Base-by-base conservation (phyloP, 208 protist species). In the Trypanosoma melophagium region DNA sequence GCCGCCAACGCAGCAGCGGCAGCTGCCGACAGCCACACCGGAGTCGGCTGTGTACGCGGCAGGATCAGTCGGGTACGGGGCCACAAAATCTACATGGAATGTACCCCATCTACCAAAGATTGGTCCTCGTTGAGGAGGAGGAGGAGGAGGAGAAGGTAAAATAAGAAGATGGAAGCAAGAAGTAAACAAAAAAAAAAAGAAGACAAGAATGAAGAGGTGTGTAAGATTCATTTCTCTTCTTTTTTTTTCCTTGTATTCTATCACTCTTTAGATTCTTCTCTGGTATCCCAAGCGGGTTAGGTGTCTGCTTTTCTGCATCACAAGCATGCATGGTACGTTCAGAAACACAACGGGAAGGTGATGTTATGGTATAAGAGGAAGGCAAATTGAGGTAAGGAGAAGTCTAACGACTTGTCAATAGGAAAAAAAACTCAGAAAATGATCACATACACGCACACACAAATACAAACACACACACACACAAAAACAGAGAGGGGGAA, bases 41-140 rank as follows among this genome's bases (percentile, higher is more conserved):
- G 57, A 24, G 7, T 14, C 31, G 14, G 44, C 60, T 13, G 56
- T 66, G 10, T 57, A 54, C 16, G 55, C 58, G 7, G 71, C 62
- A 5, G 31, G 22, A 2, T 52, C 38, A 7, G 60, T 52, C 22
- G 35, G 7, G 14, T 56, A 47, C n/a, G 40, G 38, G 0, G 41
- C 41, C 28, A 59, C 62, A 13, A 24, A 2, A 9, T 38, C 21
- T 7, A 17, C 38, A 3, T 52, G 9, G 35, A 51, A 45, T 19
- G 28, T 63, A 4, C 31, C 40, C 19, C 62, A 61, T 28, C 49
- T 73, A 7, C 68, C 67, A 19, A 71, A 71, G 50, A 71, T 74
- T 60, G 66, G 59, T 42, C 31, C 22, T 50, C 60, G 38, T 19
- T 61, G 57, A 76, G 28, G 38, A 16, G 25, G 24, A 59, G 28